Conservation (phyloP, 352 stramenopile species). For the Aphanomyces euteiches region DNA sequence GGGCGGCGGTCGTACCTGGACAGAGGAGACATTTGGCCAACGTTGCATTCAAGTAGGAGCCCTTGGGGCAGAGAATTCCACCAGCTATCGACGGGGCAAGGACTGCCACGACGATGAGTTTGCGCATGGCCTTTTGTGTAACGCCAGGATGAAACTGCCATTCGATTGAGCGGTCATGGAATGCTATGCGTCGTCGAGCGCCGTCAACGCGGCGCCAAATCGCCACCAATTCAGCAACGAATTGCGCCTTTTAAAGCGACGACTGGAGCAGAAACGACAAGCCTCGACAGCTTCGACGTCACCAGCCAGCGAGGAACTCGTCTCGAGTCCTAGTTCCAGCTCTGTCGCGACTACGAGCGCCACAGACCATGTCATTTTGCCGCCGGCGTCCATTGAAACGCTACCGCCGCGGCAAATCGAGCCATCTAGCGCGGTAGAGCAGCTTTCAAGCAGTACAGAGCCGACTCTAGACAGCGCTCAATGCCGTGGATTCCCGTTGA, state of each 20-base stretch:
- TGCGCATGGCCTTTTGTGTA: neutral
- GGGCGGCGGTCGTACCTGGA: neutral
- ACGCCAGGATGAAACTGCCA: neutral
- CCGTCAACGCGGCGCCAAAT: neutral
- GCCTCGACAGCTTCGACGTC: neutral
- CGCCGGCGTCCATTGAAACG: too few species aligned
- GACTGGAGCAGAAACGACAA: neutral
- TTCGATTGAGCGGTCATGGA: neutral
- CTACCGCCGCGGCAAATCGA: too few species aligned
- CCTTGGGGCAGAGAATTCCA: constrained; percentile 8
- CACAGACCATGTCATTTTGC: too few species aligned
- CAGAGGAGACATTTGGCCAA: constrained; percentile 9
- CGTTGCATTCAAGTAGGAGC: constrained; percentile 19
- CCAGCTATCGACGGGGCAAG: neutral
- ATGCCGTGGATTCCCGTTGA: neutral
- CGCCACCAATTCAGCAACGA: neutral
- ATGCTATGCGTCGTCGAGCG: neutral
- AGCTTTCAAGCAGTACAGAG: too few species aligned
- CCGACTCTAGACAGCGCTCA: too few species aligned
- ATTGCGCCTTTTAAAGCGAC: neutral
- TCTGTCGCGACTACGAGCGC: too few species aligned
- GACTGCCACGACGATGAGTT: neutral
- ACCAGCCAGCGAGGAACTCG: too few species aligned
- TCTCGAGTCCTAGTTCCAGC: too few species aligned
- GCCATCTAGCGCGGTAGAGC: too few species aligned